Evolutionary conservation across 495 filamentous ascomycete species (phyloP).

Genomic region (Hypomontagnella submonticulosa): DNA sequence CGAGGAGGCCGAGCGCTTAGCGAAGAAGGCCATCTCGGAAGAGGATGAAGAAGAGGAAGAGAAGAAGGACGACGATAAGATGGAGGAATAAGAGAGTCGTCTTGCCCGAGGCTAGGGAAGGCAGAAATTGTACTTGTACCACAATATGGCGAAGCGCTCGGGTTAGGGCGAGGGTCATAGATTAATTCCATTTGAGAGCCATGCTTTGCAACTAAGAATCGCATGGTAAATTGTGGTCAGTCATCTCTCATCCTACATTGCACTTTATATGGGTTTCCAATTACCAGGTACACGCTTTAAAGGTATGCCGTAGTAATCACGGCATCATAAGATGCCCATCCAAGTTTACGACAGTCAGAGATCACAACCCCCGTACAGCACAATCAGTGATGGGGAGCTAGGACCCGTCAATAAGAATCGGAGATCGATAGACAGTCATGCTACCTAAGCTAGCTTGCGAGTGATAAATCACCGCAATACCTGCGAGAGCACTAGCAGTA

Average conservation of each 20-base stretch:
- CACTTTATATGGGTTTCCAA: background rate
- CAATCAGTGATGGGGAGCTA: too few species aligned
- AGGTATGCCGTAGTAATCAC: too few species aligned
- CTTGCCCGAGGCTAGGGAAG: background rate
- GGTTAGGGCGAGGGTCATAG: slow-evolving; percentile 31
- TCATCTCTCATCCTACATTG: background rate
- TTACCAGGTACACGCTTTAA: background rate
- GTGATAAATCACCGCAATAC: too few species aligned
- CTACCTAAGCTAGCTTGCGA: too few species aligned
- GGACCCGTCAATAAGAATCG: too few species aligned
- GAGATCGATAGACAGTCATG: too few species aligned
- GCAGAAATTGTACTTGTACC: slow-evolving; percentile 32
- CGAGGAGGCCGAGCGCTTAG: slow-evolving; percentile 89
- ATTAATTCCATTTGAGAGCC: slow-evolving; percentile 33
- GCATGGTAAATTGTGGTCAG: background rate
- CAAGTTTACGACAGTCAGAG: too few species aligned
- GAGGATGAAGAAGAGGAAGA: slow-evolving; percentile 77
- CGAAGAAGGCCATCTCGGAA: slow-evolving; percentile 82
- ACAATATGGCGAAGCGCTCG: slow-evolving; percentile 25
- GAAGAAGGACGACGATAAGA: slow-evolving; percentile 69
- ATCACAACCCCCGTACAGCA: too few species aligned
- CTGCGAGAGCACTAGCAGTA: too few species aligned
- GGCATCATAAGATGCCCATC: too few species aligned
- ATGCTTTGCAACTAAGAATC: slow-evolving; percentile 4
- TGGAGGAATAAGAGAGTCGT: slow-evolving; percentile 71